Conservation (phyloP, 2,329 filamentous ascomycete genomes). For the Didymella glomerata region DNA sequence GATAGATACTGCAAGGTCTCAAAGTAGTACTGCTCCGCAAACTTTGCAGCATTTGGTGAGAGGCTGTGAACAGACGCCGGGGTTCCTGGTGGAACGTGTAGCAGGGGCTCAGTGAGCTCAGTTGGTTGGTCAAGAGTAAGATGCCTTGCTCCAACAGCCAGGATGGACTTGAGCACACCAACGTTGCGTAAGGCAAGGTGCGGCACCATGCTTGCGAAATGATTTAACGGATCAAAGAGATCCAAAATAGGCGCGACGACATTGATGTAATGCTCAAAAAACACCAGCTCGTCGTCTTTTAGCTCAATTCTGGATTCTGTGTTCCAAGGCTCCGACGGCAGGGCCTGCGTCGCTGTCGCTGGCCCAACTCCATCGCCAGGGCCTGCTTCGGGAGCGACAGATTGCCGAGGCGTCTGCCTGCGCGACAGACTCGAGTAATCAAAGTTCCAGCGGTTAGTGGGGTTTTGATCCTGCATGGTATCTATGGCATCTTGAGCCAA, state of each 20-base stretch:
- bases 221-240: conserved; percentile 54
- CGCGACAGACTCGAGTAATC: conserved; percentile 54
- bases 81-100: conserved; percentile 36
- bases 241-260: conserved; percentile 53
- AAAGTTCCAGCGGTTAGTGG: conserved; percentile 48
- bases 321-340: conserved; percentile 36
- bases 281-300: conserved; percentile 47
- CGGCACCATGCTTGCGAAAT: conserved; percentile 47
- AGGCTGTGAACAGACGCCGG: conserved; percentile 26
- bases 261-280: conserved; percentile 53
- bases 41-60: conserved; percentile 45
- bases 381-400: conserved; percentile 40
- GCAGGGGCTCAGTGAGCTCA: conserved; percentile 32
- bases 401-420: conserved; percentile 46
- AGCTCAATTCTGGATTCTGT: conserved; percentile 36
- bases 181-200: conserved; percentile 60
- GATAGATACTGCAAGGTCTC: conserved; percentile 69
- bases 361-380: conserved; percentile 15
- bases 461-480: conserved; percentile 45
- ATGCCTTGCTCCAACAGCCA: conserved; percentile 64
- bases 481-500: conserved; percentile 55
- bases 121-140: conserved; percentile 52
- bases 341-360: conserved; percentile 14
- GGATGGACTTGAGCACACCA: conserved; percentile 65
- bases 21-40: conserved; percentile 64